These are phyloP conservation scores for Mesotaenium endlicherianum DNA, from an alignment of 139 green algal genomes.

Conservation along the genomic window DNA sequence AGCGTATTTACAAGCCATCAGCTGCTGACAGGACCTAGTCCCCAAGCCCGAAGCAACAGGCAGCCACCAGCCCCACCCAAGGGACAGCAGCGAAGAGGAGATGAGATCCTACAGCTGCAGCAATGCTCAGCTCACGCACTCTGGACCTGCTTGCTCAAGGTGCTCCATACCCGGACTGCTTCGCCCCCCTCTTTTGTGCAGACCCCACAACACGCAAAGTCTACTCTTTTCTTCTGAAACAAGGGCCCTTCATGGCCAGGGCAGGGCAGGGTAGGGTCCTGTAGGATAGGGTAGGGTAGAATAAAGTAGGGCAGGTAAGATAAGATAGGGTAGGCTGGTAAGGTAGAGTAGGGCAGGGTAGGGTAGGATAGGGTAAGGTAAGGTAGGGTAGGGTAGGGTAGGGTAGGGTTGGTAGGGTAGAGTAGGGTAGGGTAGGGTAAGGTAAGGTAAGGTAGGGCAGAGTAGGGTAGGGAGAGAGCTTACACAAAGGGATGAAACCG, in stretches of 20 bases:
- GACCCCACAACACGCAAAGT: no score
- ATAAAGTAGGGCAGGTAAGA: neutral
- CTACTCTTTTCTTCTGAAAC: neutral
- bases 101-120: no score
- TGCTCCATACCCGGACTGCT: no score
- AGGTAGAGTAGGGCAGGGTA: neutral
- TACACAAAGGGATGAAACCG: constrained; percentile 24
- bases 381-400: constrained; percentile 12
- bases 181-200: no score
- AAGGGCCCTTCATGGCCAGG: neutral
- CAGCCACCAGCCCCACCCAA: no score
- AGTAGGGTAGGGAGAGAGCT: neutral
- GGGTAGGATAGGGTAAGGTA: constrained; percentile 13
- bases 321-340: neutral
- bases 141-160: no score
- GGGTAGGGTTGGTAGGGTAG: constrained; percentile 5
- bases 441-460: neutral
- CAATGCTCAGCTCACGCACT: no score
- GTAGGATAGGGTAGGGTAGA: neutral
- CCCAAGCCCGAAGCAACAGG: no score
- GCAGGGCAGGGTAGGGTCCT: neutral
- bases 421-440: neutral
- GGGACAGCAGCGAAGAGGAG: no score
- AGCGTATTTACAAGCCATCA: no score
- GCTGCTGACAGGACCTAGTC: no score